A percentile compares a stretch with the other conserved stretches of the same genome.
These are phyloP conservation scores for Termitomyces sp. DNA, from an alignment of 1,284 basidiomycete genomes.

Conservation along the genomic window DNA sequence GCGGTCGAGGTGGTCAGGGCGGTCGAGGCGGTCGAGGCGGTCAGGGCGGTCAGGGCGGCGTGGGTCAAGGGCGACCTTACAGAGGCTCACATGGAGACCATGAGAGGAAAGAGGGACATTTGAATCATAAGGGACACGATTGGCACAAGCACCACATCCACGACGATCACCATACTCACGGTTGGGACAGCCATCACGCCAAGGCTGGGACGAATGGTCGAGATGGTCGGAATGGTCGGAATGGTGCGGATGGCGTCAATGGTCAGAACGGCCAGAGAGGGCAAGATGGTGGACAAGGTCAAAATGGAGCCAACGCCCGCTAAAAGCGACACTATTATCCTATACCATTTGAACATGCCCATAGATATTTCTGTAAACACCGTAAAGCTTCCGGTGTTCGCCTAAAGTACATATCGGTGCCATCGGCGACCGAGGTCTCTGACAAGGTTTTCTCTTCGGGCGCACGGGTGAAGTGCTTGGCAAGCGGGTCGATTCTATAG, in stretches of 20 bases:
- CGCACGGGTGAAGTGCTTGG: too few relatives aligned
- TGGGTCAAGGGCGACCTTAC: neutral
- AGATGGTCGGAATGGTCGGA: neutral
- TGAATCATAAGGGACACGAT: neutral
- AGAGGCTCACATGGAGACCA: neutral
- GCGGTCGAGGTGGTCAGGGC: neutral
- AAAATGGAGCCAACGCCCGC: neutral
- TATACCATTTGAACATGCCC: neutral
- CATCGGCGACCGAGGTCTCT: too few relatives aligned
- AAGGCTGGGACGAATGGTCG: constrained; percentile 1
- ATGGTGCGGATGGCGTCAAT: neutral
- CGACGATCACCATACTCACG: neutral
- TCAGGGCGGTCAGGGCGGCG: neutral
- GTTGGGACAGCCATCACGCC: neutral
- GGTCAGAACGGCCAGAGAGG: neutral
- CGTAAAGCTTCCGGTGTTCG: too few relatives aligned
- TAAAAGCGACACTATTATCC: neutral
- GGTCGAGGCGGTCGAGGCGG: neutral
- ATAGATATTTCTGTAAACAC: neutral
- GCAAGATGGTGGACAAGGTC: constrained; percentile 2
- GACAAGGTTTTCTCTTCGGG: too few relatives aligned
- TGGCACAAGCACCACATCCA: neutral
- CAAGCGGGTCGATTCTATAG: too few relatives aligned
- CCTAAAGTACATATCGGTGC: too few relatives aligned
- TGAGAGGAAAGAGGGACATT: neutral